Base-by-base conservation (phyloP, 2,329 filamentous ascomycete genomes). In the Emericellopsis atlantica region DNA sequence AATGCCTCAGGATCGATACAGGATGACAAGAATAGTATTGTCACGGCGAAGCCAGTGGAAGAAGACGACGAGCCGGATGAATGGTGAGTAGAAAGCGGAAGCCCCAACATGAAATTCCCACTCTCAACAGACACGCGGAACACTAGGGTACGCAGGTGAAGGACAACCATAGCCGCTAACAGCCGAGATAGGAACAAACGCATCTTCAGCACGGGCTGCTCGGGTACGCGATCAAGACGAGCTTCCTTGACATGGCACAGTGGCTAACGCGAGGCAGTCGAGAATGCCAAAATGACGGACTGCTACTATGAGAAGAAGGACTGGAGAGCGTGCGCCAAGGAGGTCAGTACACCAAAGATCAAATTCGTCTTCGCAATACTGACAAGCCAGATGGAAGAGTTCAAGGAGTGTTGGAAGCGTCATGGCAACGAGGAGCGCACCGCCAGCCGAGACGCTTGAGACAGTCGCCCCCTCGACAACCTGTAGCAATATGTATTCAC, bases 271-370 rank as follows among this genome's bases (percentile, higher is more conserved):
- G 11, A 24, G n/a, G 26, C 33, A 95, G 90, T 77, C 18, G 90
- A 96, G 56, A 95, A 96, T 55, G 67, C 75, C 41, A 89, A 79
- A 55, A 75, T 98, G 79, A 95, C 88, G 31, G 86, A 96, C 59
- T 98, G 92, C 63, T 95, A 93, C 61, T 95, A 78, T 56, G 87
- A 90, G 42, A 95, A 89, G 72, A 95, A 89, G 59, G 92, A 98
- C 58, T 98, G 92, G 90, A 73, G 92, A 51, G 71, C 74, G 43
- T 98, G 92, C 63, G 84, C 84, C 56, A 71, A 79, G 49, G 90
- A 96, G 76, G 90, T 94, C 60, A 67, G 83, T 36, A 32, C 15
- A 14, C 8, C 26, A 15, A 2, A 12, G n/a, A 12, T 22, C n/a
- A 21, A 34, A 4, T 33, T 3, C 6, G 32, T 40, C 6, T 2